Conservation (phyloP, 768 basidiomycete species). For the Mycena amicta region DNA sequence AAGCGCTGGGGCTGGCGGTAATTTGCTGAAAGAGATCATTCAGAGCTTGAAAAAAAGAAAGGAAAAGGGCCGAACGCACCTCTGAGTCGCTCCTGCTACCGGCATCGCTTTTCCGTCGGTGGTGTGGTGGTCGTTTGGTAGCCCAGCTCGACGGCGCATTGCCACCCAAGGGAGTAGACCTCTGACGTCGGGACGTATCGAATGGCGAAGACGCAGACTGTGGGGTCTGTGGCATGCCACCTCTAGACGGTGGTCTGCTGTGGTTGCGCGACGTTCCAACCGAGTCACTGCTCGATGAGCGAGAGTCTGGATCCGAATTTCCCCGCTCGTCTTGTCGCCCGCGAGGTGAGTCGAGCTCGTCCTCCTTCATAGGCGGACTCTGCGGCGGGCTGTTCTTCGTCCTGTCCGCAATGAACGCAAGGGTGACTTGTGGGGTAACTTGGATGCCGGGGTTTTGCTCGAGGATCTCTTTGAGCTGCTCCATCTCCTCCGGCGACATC, state of each 20-base stretch:
- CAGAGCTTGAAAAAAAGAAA: constrained; percentile 10
- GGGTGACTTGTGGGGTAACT: constrained; percentile 67
- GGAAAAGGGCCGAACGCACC: constrained; percentile 41
- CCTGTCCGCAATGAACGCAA: constrained; percentile 65
- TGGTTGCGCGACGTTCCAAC: constrained; percentile 42
- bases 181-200: constrained; percentile 69
- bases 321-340: constrained; percentile 31
- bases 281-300: constrained; percentile 64
- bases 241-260: constrained; percentile 57
- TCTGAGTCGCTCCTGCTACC: constrained; percentile 79
- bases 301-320: constrained; percentile 31
- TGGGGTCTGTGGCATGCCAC: constrained; percentile 54
- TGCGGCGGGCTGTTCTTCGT: constrained; percentile 49
- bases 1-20: constrained; percentile 45
- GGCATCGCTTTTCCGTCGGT: constrained; percentile 73
- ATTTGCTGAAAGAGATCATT: constrained; percentile 33
- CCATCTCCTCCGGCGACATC: constrained; percentile 64
- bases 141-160: constrained; percentile 77
- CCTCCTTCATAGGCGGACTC: constrained; percentile 46
- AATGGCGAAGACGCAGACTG: constrained; percentile 64
- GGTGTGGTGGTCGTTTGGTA: constrained; percentile 59
- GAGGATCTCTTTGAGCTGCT: constrained; percentile 59
- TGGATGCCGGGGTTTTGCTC: constrained; percentile 62
- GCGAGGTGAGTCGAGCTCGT: constrained; percentile 34
- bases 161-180: constrained; percentile 62